Evolutionary conservation across 2,329 filamentous ascomycete genomes (phyloP).

Genomic region (Fusarium sp.): DNA sequence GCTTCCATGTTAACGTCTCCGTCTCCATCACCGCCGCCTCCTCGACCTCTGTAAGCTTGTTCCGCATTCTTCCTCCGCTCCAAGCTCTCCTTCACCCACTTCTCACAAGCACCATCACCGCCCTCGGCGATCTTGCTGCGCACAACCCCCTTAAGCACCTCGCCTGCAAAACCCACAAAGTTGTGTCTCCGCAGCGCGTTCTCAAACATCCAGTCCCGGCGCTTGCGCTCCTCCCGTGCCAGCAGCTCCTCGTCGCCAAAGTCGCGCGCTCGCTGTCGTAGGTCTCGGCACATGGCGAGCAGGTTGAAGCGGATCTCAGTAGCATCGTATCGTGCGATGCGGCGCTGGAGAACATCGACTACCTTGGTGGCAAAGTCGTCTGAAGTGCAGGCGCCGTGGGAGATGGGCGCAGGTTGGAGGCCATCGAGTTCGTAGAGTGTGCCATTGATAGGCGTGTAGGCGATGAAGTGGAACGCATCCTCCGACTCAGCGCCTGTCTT

Average conservation of each 20-base stretch:
- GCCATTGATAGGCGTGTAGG: slow-evolving; percentile 84
- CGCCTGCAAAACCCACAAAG: slow-evolving; percentile 94
- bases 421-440: slow-evolving; percentile 95
- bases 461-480: slow-evolving; percentile 97
- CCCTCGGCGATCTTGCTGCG: slow-evolving; percentile 75
- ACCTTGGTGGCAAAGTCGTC: slow-evolving; percentile 82
- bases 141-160: slow-evolving; percentile 90
- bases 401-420: slow-evolving; percentile 90
- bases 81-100: slow-evolving; percentile 78
- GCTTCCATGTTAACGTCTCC: slow-evolving; percentile 58
- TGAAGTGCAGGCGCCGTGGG: slow-evolving; percentile 79
- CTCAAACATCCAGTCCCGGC: slow-evolving; percentile 91
- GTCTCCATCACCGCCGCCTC: slow-evolving; percentile 48
- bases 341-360: slow-evolving; percentile 84
- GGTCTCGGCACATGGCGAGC: slow-evolving; percentile 88
- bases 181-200: slow-evolving; percentile 93
- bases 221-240: slow-evolving; percentile 83
- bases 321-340: slow-evolving; percentile 85
- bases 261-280: slow-evolving; percentile 79
- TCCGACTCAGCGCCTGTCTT: slow-evolving; percentile 70
- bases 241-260: slow-evolving; percentile 85
- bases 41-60: slow-evolving; percentile 48
- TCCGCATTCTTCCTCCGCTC: slow-evolving; percentile 61
- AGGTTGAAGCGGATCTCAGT: slow-evolving; percentile 96
- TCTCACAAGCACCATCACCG: slow-evolving; percentile 71